Percentiles rank a stretch among this genome's conserved stretches.
phyloP scores from a whole-genome alignment of 257 asterid species.

The Solanum raphanifolium region DNA sequence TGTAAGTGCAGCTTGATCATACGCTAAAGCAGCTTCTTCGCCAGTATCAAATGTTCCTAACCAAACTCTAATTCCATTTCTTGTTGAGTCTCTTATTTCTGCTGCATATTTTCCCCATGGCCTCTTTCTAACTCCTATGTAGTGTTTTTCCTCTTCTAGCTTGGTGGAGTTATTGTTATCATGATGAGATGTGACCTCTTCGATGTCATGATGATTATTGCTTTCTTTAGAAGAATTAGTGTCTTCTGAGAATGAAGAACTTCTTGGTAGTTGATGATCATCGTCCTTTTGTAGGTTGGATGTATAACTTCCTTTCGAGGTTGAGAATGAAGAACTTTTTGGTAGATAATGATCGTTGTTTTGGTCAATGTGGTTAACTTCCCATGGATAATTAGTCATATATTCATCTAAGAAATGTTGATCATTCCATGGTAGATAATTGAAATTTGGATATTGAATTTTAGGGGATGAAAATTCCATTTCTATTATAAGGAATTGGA shows the following conservation, averaged over 20 bases:
- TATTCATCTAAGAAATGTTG: neutral
- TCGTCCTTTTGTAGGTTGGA: no score
- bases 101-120: no score
- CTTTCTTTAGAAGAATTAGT: neutral
- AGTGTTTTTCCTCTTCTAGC: slow-evolving; percentile 3
- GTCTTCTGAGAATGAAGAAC: neutral
- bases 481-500: neutral
- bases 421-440: neutral
- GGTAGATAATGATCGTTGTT: neutral
- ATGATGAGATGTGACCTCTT: neutral
- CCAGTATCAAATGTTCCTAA: no score
- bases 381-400: neutral
- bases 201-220: neutral
- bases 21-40: no score
- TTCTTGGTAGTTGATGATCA: neutral
- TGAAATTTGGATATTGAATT: neutral
- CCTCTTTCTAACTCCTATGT: slow-evolving; percentile 19
- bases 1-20: no score
- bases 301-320: neutral
- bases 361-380: neutral
- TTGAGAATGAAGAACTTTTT: neutral
- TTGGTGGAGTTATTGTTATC: neutral
- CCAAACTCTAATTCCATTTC: no score
- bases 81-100: no score
- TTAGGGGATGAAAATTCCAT: neutral